Base-by-base conservation (phyloP, 371 early-diverging fungal species). In the Funneliformis caledonium region DNA sequence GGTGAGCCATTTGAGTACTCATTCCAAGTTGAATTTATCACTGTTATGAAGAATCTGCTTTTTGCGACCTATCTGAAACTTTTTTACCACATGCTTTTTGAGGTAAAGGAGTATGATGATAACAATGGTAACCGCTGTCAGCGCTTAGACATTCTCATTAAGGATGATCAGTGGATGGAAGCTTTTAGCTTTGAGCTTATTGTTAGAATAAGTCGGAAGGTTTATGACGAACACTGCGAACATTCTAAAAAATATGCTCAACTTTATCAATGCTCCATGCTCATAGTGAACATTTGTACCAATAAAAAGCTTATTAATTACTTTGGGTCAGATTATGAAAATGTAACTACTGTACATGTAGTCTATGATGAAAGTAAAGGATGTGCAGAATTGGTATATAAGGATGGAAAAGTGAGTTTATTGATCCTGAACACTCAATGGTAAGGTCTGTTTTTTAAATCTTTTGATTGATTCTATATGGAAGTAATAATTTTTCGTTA, bases 41-140 rank as follows among this genome's bases (percentile, higher is more conserved):
- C 12, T 16, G 5, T 72, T 47, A 16, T 72, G 4, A 72, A 72
- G 45, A 2, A 47, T 12, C 47, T 72, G 26, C 47, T 72, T 72
- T 2, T 2, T 3, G 43, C 14, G 16, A 4, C 47, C 45, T 33
- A 33, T 5, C 47, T 11, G 12, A 72, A n/a, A 26, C 26, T 26
- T 26, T 0, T 26, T 26, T 26, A 0, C 45, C 0, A 31, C 45
- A 31, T n/a, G 37, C 0, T 72, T 72, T n/a, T 14, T 47, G 43
- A 70, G 43, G 72, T 47, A 47, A 70, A 70, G 22, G 72, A 70
- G 22, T 70, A 43, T 70, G 8, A 70, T 45, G 11, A 70, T 43
- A 43, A 9, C 11, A 14, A 11, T 14, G 47, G 72, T 70, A 4
- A 47, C 14, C n/a, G 2, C 14, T 43, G 47, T 70, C 43, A 19